Conservation (phyloP, 495 filamentous ascomycete species). For the Penicillium pancosmium region DNA sequence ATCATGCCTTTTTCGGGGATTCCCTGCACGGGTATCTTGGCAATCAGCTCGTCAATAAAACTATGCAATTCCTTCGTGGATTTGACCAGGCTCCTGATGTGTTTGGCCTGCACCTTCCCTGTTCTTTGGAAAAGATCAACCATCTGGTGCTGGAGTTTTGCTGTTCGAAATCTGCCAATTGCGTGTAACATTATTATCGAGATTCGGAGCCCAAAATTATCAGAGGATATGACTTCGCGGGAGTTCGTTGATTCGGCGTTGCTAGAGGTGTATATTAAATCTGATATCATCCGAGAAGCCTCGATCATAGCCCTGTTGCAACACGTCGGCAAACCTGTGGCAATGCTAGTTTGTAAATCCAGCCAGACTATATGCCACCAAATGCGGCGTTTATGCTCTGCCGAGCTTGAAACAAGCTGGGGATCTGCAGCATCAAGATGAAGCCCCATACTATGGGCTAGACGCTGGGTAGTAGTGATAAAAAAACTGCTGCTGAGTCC, state of each 20-base stretch:
- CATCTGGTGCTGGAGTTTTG: slow-evolving; percentile 5
- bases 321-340: slow-evolving; percentile 21
- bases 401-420: not conserved
- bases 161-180: slow-evolving; percentile 11
- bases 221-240: not conserved
- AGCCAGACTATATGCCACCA: slow-evolving; percentile 33
- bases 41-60: slow-evolving; percentile 4
- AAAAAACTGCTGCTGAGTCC: slow-evolving; percentile 2
- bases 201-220: no score
- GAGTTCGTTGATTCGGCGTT: no score
- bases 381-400: slow-evolving; percentile 15
- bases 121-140: not conserved
- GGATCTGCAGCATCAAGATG: slow-evolving; percentile 11
- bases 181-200: slow-evolving; percentile 10
- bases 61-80: not conserved
- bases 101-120: not conserved
- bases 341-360: slow-evolving; percentile 28
- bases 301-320: slow-evolving; percentile 8
- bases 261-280: not conserved
- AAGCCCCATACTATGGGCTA: slow-evolving; percentile 27
- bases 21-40: slow-evolving; percentile 5
- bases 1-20: slow-evolving; percentile 5
- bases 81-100: not conserved
- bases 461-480: slow-evolving; percentile 12
- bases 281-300: slow-evolving; percentile 2